Percentiles rank a stretch among this genome's conserved stretches.
Conservation (phyloP, 2,329 filamentous ascomycete species). For the Gnomoniopsis smithogilvyi region DNA sequence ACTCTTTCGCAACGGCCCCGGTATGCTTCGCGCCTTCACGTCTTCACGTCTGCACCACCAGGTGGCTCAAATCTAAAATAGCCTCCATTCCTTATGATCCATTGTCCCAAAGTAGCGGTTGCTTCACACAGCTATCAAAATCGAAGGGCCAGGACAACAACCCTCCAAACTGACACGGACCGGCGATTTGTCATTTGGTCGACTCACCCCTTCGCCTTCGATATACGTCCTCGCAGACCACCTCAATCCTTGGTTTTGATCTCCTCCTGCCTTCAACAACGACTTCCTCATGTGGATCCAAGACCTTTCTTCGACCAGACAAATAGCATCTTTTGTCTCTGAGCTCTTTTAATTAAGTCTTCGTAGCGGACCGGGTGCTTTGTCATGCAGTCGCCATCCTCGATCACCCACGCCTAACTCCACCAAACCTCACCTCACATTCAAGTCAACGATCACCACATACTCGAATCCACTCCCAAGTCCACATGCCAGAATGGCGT, state of each 20-base stretch:
- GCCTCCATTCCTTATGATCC: background rate
- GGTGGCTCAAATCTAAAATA: background rate
- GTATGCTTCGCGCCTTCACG: background rate
- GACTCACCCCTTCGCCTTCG: background rate
- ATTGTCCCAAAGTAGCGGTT: background rate
- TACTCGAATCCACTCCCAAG: too few relatives aligned
- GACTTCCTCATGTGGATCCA: background rate
- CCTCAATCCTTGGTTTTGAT: background rate
- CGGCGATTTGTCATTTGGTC: background rate
- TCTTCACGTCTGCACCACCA: background rate
- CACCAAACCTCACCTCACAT: background rate
- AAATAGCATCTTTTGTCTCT: background rate
- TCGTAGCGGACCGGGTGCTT: background rate
- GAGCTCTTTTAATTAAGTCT: background rate
- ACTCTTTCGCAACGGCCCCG: background rate
- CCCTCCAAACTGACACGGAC: background rate
- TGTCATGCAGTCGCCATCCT: background rate
- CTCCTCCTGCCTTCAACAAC: background rate
- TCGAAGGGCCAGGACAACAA: background rate
- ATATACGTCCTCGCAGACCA: background rate
- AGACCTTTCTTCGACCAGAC: background rate
- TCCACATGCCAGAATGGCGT: too few relatives aligned
- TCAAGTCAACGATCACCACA: too few relatives aligned
- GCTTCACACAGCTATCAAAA: background rate
- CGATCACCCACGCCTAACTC: background rate